Evolutionary conservation across 306 rosid species (phyloP).

Genomic region (Castanospermum australe): DNA sequence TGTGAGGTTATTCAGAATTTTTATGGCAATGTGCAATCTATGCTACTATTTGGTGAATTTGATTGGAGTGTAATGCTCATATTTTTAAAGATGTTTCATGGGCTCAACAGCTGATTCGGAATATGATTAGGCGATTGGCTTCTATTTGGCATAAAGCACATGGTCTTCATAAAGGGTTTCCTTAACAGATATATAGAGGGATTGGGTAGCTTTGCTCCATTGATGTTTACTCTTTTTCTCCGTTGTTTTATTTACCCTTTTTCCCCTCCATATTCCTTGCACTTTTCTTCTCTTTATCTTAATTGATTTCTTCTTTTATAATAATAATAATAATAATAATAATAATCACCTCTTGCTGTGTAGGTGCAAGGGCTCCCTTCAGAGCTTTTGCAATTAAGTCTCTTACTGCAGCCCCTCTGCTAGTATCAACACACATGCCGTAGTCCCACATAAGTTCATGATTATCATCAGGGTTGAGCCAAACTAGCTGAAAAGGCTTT

Average conservation of each 20-base stretch:
- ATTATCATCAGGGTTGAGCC: constrained; percentile 88
- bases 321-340: not conserved
- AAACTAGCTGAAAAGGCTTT: constrained; percentile 76
- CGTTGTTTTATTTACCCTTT: not conserved
- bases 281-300: constrained; percentile 1
- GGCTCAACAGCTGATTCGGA: not conserved
- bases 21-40: not conserved
- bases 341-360: constrained; percentile 81
- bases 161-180: not conserved
- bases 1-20: not conserved
- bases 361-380: constrained; percentile 89
- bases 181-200: not conserved
- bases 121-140: not conserved
- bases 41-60: not conserved
- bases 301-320: not conserved
- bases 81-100: not conserved
- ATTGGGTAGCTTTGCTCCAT: not conserved
- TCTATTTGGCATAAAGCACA: not conserved
- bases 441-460: constrained; percentile 96
- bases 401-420: constrained; percentile 94
- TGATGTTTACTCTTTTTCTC: not conserved
- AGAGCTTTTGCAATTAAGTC: constrained; percentile 88
- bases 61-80: not conserved
- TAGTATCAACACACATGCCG: constrained; percentile 92
- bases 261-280: not conserved